Conservation (phyloP, 2,329 filamentous ascomycete genomes). For the Chaetomium olivaceum region DNA sequence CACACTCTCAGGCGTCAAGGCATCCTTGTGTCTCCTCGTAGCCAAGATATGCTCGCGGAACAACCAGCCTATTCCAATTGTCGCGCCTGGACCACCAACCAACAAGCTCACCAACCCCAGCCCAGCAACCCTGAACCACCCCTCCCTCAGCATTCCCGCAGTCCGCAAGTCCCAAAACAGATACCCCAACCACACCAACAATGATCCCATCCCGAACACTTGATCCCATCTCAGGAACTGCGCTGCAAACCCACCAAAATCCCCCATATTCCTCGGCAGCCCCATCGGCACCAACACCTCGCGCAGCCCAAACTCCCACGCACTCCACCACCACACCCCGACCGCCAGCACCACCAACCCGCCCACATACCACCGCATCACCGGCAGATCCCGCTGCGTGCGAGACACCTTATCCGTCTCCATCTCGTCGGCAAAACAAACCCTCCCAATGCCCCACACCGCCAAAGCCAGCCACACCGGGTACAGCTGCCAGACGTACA, state of each 20-base stretch:
- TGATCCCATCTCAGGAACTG: constrained; percentile 26
- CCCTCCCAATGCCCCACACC: neutral
- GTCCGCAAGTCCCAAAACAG: constrained; percentile 27
- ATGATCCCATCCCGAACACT: constrained; percentile 19
- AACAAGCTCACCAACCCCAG: constrained; percentile 15
- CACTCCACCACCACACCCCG: constrained; percentile 19
- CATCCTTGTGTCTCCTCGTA: constrained; percentile 25
- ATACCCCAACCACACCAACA: constrained; percentile 29
- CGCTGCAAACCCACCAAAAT: constrained; percentile 8
- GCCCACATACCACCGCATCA: constrained; percentile 22
- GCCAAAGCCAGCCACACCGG: constrained; percentile 18
- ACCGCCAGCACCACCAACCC: constrained; percentile 5
- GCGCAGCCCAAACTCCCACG: neutral
- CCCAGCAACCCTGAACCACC: constrained; percentile 20
- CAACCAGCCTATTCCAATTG: constrained; percentile 28
- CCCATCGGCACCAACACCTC: constrained; percentile 15
- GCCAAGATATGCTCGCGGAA: constrained; percentile 29
- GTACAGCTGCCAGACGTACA: constrained; percentile 26
- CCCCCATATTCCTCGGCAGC: neutral
- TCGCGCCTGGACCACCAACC: constrained; percentile 26
- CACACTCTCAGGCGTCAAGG: constrained; percentile 26
- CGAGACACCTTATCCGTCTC: constrained; percentile 15
- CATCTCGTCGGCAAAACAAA: constrained; percentile 16
- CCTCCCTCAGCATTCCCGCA: constrained; percentile 27
- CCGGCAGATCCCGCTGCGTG: constrained; percentile 16